These are phyloP conservation scores for Geotrichum carabidarum DNA, from an alignment of 1,139 yeast genomes.

Conservation along the genomic window DNA sequence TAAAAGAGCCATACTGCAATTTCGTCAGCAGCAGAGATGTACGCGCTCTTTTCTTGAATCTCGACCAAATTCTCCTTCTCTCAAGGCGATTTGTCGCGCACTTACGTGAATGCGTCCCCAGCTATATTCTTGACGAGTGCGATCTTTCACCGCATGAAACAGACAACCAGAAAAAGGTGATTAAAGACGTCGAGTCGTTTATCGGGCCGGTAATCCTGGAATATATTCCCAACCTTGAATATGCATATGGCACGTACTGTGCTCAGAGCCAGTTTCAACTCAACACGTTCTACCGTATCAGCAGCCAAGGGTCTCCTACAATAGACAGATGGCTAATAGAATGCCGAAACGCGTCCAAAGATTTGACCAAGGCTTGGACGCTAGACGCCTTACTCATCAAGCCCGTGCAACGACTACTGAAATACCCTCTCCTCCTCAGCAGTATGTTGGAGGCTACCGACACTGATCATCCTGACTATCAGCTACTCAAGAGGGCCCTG, in stretches of 20 bases:
- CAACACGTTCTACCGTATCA: constrained; percentile 29
- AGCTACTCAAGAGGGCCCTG: constrained; percentile 30
- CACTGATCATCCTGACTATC: constrained; percentile 33
- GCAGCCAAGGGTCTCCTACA: constrained; percentile 30
- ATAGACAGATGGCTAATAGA: constrained; percentile 35
- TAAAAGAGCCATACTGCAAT: constrained; percentile 28
- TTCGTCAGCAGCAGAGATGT: constrained; percentile 32
- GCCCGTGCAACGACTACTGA: constrained; percentile 42
- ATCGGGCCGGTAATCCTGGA: constrained; percentile 35
- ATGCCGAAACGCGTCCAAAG: constrained; percentile 29
- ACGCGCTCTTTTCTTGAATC: constrained; percentile 32
- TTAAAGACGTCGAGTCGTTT: constrained; percentile 31
- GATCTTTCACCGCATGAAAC: constrained; percentile 21
- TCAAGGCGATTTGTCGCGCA: constrained; percentile 31
- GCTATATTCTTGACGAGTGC: constrained; percentile 24
- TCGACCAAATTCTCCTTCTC: constrained; percentile 32
- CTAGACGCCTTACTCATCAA: constrained; percentile 41
- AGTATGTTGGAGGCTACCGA: constrained; percentile 32
- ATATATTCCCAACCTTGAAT: constrained; percentile 35
- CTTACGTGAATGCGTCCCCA: constrained; percentile 29
- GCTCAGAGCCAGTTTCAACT: constrained; percentile 34
- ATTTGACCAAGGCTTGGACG: constrained; percentile 40
- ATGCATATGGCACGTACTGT: constrained; percentile 34
- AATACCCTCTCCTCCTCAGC: constrained; percentile 39
- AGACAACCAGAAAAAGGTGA: constrained; percentile 11